Conservation (phyloP, 2,329 filamentous ascomycete species). For the Macrophomina pseudophaseolina region DNA sequence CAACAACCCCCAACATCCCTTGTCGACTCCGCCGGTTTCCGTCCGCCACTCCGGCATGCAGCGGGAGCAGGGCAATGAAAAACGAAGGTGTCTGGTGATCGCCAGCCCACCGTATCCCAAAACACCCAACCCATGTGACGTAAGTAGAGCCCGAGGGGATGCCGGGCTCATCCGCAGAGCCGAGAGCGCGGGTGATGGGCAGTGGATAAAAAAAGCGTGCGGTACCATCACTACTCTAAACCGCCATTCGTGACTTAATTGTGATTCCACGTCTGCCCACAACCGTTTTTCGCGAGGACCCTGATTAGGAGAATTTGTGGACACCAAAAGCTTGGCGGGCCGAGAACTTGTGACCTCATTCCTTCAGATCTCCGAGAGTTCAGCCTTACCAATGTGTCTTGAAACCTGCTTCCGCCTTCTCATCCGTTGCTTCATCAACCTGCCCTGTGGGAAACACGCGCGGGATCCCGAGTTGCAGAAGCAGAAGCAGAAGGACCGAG, state of each 20-base stretch:
- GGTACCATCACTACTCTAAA: neutral
- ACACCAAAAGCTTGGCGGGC: neutral
- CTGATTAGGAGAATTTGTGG: neutral
- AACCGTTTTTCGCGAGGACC: neutral
- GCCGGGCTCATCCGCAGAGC: neutral
- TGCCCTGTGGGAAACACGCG: conserved; percentile 3
- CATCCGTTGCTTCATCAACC: conserved; percentile 4
- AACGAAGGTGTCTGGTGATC: conserved; percentile 4
- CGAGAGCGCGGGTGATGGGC: neutral
- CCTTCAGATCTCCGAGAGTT: neutral
- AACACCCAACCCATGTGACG: neutral
- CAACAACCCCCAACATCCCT: neutral
- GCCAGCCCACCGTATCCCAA: too few relatives aligned
- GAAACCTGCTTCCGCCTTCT: neutral
- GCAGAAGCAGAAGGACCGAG: neutral
- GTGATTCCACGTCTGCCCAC: neutral
- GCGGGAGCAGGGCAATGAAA: neutral
- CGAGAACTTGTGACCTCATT: neutral
- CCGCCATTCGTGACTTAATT: neutral
- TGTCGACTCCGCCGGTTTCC: neutral
- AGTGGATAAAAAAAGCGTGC: neutral
- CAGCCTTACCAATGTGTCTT: neutral
- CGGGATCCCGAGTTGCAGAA: neutral
- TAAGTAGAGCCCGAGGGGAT: neutral
- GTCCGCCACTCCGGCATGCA: neutral